Evolutionary conservation across 208 protist species (phyloP), one percentile per base, ranked within the genome.

Genomic region (Crithidia brevicula): DNA sequence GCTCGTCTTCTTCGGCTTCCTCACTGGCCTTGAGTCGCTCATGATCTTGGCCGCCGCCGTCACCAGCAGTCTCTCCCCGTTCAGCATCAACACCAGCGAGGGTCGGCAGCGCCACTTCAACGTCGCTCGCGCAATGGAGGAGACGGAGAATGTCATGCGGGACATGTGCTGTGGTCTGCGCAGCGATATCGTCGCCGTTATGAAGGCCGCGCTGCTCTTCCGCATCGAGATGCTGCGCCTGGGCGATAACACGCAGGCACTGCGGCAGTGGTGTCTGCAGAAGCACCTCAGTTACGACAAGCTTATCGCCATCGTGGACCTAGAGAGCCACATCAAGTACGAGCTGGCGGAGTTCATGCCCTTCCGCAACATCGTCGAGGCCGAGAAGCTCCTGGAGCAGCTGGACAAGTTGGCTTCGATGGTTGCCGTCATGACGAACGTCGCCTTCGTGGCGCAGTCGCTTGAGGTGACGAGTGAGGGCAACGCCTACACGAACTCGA

Each of bases 141-240:
- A 83, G 58, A 90, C 85, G 53, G 85, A 94, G 72, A 89, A 91
- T 64, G 76, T 80, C 25, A 94, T 94, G 83, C 68, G 74, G 30
- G 64, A 71, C 25, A 76, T 83, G 53, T 87, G 79, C 65, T 83
- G 85, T 20, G 85, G 80, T 20, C 65, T 83, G 34, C 79, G 72
- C 22, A 90, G 85, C 58, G 88, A 94, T 69, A 79, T 87, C 18
- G 61, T 94, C 4, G 63, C 85, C 27, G 73, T 81, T 0, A 81
- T 88, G 75, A 83, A 83, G 71, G 85, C 75, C 1, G 70, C 83
- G 33, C 63, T 94, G 40, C 82, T 88, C 68, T 88, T 87, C 30
- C 75, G 85, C 30, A 66, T 92, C 2, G 72, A 79, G 47, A 27
- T 47, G 42, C 74, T 67, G 67, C 58, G 47, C 65, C 28, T 79